phyloP scores from a whole-genome alignment of 2,329 filamentous ascomycete genomes.

The Aspergillus felis region DNA sequence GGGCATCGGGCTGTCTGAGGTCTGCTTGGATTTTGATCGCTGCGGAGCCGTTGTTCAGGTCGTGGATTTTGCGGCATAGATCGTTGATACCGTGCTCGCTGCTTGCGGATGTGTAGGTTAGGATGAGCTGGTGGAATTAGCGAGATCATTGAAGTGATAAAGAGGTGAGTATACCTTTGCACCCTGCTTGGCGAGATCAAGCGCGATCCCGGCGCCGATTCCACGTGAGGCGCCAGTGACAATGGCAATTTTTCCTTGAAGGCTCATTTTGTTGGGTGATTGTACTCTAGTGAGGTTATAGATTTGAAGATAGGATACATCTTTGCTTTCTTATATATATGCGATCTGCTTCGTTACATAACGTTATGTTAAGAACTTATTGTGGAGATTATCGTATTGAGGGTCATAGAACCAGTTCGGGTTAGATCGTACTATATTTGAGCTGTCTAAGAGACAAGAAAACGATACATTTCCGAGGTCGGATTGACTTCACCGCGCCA shows the following conservation, averaged over 20 bases:
- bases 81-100: background rate
- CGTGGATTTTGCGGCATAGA: background rate
- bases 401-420: background rate
- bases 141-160: too few species aligned
- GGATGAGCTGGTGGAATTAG: background rate
- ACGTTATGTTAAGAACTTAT: background rate
- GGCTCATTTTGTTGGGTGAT: background rate
- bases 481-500: too few species aligned
- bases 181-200: slow-evolving; percentile 2
- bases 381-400: background rate
- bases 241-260: background rate
- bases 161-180: background rate
- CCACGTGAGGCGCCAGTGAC: slow-evolving; percentile 3
- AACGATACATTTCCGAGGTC: too few species aligned
- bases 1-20: background rate
- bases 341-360: background rate
- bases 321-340: background rate
- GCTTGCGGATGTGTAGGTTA: background rate
- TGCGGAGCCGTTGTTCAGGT: background rate
- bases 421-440: too few species aligned
- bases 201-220: slow-evolving; percentile 1
- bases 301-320: background rate
- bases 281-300: background rate
- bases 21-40: background rate
- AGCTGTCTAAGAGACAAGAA: too few species aligned